Percentiles rank a stretch among this genome's conserved stretches.
Evolutionary conservation across 306 rosid species (phyloP).

Genomic region (Senna tora): DNA sequence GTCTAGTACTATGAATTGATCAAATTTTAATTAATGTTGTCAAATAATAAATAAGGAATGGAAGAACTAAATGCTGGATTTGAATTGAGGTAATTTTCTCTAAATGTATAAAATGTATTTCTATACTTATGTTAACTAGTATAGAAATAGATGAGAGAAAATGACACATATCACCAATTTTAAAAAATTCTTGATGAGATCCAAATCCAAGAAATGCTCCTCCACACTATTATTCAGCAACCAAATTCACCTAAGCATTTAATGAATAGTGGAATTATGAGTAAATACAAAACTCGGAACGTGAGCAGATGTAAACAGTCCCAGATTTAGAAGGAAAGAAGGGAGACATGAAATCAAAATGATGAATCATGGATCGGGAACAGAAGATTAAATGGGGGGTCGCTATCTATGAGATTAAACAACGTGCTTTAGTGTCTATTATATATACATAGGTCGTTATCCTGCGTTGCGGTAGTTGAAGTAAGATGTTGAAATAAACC

Average conservation of each 20-base stretch:
- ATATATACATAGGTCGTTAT: constrained; percentile 19
- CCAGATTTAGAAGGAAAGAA: not conserved
- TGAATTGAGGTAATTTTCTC: no score
- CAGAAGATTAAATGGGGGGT: not conserved
- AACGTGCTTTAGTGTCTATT: constrained; percentile 13
- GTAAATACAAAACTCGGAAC: constrained; percentile 23
- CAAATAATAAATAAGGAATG: no score
- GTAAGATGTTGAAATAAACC: constrained; percentile 25
- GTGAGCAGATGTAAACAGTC: constrained; percentile 35
- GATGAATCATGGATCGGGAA: constrained; percentile 7
- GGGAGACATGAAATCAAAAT: not conserved
- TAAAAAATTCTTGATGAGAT: no score
- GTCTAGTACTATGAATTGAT: no score
- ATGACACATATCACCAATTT: no score
- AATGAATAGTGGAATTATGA: not conserved
- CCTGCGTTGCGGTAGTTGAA: constrained; percentile 38
- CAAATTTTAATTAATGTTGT: no score
- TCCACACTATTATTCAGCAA: not conserved
- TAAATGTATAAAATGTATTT: no score
- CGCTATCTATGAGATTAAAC: constrained; percentile 7
- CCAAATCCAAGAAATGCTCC: no score
- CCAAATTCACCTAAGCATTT: not conserved
- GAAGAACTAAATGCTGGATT: no score
- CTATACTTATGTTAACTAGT: no score
- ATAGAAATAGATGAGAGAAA: no score